phyloP scores from a whole-genome alignment of 2,329 filamentous ascomycete species.

The Fusarium longipes region DNA sequence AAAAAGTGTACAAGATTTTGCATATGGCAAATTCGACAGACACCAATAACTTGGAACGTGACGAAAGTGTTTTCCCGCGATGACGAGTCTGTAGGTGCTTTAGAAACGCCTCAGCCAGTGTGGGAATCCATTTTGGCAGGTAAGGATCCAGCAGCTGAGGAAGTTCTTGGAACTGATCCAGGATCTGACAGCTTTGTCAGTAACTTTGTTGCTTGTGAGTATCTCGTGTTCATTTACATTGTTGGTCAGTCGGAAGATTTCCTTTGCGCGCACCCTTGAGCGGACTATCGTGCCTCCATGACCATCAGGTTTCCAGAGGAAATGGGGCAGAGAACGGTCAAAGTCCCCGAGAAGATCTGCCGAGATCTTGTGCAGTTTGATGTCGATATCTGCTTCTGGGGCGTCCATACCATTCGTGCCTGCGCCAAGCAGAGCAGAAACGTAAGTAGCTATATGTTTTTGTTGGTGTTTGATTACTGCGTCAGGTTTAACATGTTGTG shows the following conservation, averaged over 20 bases:
- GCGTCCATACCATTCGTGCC: constrained; percentile 63
- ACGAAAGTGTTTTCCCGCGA: constrained; percentile 52
- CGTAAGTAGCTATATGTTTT: not conserved
- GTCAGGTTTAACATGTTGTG: constrained; percentile 3
- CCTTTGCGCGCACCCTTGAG: constrained; percentile 61
- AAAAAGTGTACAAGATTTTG: constrained; percentile 86
- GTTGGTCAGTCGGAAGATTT: constrained; percentile 61
- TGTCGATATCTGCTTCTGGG: constrained; percentile 68
- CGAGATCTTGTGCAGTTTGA: constrained; percentile 71
- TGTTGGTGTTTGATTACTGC: constrained; percentile 3
- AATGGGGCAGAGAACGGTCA: constrained; percentile 62
- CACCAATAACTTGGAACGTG: constrained; percentile 56
- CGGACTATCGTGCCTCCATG: constrained; percentile 57
- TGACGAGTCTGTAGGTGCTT: constrained; percentile 66
- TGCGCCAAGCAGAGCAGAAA: not conserved
- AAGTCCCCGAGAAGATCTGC: constrained; percentile 69
- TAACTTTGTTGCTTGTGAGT: not conserved
- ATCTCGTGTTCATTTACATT: constrained; percentile 51
- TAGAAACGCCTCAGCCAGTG: constrained; percentile 80
- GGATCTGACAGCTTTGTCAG: constrained; percentile 53
- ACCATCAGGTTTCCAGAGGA: constrained; percentile 64
- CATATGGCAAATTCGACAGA: constrained; percentile 78
- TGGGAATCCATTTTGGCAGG: constrained; percentile 78
- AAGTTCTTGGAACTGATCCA: constrained; percentile 94
- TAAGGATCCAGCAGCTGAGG: constrained; percentile 92